Percentiles rank a stretch among this genome's conserved stretches.
Evolutionary conservation across 768 basidiomycete genomes (phyloP).

Genomic region (Russula dissimulans): DNA sequence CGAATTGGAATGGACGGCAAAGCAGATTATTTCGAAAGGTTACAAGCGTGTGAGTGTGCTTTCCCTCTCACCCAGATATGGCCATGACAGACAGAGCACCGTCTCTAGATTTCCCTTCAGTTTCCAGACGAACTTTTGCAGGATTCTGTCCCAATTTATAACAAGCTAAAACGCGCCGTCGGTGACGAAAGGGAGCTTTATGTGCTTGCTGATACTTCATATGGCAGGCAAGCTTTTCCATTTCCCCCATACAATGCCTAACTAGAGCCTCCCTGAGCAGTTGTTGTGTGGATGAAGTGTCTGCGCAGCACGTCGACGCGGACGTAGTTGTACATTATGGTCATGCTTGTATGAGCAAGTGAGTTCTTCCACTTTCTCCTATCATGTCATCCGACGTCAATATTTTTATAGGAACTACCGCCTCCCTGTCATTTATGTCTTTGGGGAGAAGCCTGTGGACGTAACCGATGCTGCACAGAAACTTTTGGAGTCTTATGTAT

Average conservation of each 20-base stretch:
- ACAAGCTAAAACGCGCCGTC: slow-evolving; percentile 45
- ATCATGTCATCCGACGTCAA: neutral
- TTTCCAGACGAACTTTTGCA: slow-evolving; percentile 91
- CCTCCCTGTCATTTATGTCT: slow-evolving; percentile 84
- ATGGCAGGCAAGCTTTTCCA: slow-evolving; percentile 64
- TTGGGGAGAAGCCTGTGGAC: slow-evolving; percentile 67
- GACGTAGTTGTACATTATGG: slow-evolving; percentile 93
- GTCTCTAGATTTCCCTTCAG: slow-evolving; percentile 70
- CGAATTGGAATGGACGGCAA: slow-evolving; percentile 60
- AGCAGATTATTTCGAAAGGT: slow-evolving; percentile 48
- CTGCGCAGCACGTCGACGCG: slow-evolving; percentile 88
- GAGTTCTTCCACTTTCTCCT: neutral
- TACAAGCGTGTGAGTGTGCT: slow-evolving; percentile 56
- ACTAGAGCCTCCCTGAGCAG: slow-evolving; percentile 30
- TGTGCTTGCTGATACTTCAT: slow-evolving; percentile 95
- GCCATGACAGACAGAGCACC: neutral
- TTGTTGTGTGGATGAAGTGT: slow-evolving; percentile 95
- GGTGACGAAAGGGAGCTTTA: slow-evolving; percentile 54
- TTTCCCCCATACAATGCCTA: neutral
- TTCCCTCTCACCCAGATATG: neutral
- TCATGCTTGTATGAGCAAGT: slow-evolving; percentile 93
- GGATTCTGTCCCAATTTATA: slow-evolving; percentile 79
- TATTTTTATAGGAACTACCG: slow-evolving; percentile 57
- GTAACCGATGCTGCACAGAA: slow-evolving; percentile 39
- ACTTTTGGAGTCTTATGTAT: slow-evolving; percentile 31